Percentiles rank a stretch among this genome's conserved stretches.
phyloP scores from a whole-genome alignment of 2,329 filamentous ascomycete genomes.

The Pezicula neosporulosa region DNA sequence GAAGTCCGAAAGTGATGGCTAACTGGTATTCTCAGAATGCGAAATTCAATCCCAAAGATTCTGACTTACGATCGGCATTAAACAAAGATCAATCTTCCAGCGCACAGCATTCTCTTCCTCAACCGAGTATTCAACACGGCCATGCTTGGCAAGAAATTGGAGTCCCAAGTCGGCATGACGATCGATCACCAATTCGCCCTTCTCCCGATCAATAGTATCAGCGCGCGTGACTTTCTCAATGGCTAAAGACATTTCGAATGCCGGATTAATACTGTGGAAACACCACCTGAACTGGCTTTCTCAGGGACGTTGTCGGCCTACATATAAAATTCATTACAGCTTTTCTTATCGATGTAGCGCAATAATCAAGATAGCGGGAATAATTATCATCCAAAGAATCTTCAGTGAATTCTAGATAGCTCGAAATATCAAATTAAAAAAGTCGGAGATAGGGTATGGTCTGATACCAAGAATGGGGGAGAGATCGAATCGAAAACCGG shows the following conservation, averaged over 20 bases:
- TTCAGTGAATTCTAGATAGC: no score
- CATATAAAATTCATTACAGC: no score
- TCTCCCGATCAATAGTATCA: neutral
- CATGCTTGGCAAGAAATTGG: neutral
- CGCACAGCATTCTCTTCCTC: neutral
- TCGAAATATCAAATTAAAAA: no score
- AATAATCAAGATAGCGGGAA: no score
- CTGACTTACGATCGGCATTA: neutral
- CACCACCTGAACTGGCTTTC: neutral
- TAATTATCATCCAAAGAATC: no score
- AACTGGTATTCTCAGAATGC: neutral
- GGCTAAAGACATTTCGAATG: no score
- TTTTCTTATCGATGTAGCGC: no score
- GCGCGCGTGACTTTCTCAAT: neutral
- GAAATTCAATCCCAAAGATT: neutral
- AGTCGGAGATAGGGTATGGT: no score
- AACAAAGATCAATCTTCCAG: neutral
- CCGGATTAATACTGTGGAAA: neutral
- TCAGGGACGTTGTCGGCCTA: no score
- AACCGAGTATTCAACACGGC: neutral
- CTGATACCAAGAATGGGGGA: no score
- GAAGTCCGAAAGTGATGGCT: neutral
- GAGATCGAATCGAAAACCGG: no score
- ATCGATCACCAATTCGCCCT: neutral
- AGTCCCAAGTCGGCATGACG: neutral